Base-by-base conservation (phyloP, 2,329 filamentous ascomycete species). In the Stagonosporopsis rhizophila region DNA sequence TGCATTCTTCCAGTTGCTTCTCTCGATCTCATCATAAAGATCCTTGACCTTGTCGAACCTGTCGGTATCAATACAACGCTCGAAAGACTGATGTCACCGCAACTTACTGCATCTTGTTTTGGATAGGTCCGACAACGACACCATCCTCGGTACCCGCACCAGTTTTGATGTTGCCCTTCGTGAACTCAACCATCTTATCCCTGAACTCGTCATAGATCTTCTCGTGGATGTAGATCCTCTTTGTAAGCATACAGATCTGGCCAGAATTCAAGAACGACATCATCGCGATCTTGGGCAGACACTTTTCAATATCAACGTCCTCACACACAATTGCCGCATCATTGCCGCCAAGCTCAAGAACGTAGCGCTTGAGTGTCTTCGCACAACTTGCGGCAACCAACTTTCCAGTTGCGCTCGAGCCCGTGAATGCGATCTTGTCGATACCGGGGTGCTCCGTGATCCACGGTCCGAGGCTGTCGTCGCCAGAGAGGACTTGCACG, bases 351-450 rank as follows among this genome's bases (percentile, higher is more conserved):
- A 87, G 78, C 69, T 88, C 86, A 5, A 88, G 78, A 0, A 82
- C 85, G 15, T 85, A 79, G 28, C 84, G 78, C 78, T 87, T 88
- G 34, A 88, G 72, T 0, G 83, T 85, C 65, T 80, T 78, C 14
- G 82, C 79, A 49, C 80, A 82, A 19, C 78, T 80, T 42, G 79
- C 80, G 77, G 85, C 81, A 34, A 88, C 82, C 67, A 80, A 79
- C 75, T 87, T 87, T 1, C 85, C 86, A 0, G 83, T 87, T 0
- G 78, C 75, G 2, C 80, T 84, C 6, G 83, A 87, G 2, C 87
- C 86, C 0, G 86, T 89, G 72, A 89, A 89, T 52, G 79, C 80
- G 65, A 89, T 82, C 77, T 87, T 88, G 59, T 82, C 79, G 53
- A 88, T 81, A 9, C 79, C 83, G 0, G 83, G 83, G 62, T 89